Conservation (phyloP, 805 yeast species). For the Lipomyces sp. region DNA sequence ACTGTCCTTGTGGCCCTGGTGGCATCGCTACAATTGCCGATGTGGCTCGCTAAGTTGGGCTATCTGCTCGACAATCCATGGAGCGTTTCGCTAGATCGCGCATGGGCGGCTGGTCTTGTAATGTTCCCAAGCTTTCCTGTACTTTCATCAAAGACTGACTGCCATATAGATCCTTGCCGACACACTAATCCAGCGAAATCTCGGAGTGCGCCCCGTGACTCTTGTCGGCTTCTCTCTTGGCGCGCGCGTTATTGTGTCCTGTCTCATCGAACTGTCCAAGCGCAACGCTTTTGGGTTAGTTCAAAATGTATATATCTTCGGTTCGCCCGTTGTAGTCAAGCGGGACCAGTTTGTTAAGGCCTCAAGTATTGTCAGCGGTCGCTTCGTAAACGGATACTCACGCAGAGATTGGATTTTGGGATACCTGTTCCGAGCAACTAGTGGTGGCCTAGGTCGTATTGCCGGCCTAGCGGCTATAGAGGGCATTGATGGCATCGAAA, state of each 20-base stretch:
- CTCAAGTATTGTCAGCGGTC: conserved; percentile 85
- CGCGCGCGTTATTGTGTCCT: conserved; percentile 87
- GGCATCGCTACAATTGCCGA: conserved; percentile 91
- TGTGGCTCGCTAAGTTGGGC: conserved; percentile 86
- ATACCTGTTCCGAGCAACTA: conserved; percentile 90
- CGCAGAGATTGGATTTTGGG: conserved; percentile 96
- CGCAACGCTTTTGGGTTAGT: conserved; percentile 85
- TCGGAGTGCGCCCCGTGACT: conserved; percentile 92
- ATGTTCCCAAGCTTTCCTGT: neutral
- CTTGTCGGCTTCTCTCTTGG: conserved; percentile 93
- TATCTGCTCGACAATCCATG: conserved; percentile 95
- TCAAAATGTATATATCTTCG: conserved; percentile 85
- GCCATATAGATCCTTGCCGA: conserved; percentile 73
- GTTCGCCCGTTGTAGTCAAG: conserved; percentile 83
- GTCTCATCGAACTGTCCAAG: conserved; percentile 82
- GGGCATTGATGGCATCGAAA: conserved; percentile 67
- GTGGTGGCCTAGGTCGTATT: conserved; percentile 90
- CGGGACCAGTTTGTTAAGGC: conserved; percentile 78
- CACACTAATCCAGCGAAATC: conserved; percentile 79
- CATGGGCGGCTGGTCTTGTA: conserved; percentile 85
- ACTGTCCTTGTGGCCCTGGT: conserved; percentile 86
- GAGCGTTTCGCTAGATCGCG: conserved; percentile 95
- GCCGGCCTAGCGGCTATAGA: conserved; percentile 85
- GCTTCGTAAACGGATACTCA: conserved; percentile 87
- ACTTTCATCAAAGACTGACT: neutral